phyloP scores from a whole-genome alignment of 2,329 filamentous ascomycete species.

The Fusarium devonianum region DNA sequence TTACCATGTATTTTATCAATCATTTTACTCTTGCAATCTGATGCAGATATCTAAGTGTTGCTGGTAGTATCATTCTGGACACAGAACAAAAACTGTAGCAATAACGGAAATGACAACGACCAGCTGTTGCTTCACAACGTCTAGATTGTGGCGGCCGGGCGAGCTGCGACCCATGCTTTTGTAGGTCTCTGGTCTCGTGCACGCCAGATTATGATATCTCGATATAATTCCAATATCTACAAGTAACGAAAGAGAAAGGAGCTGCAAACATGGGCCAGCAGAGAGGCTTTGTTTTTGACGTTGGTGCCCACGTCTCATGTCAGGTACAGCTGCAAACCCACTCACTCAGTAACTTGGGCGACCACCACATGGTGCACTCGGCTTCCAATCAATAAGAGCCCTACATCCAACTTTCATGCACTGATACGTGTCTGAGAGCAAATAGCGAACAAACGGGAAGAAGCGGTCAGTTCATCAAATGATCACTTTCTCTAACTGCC shows the following conservation, averaged over 20 bases:
- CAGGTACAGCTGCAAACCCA: not conserved
- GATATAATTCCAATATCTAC: no score
- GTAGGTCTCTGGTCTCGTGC: no score
- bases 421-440: slow-evolving; percentile 13
- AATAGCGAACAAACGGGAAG: no score
- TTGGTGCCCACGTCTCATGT: slow-evolving; percentile 7
- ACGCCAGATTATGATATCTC: no score
- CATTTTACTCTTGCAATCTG: no score
- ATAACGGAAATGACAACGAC: slow-evolving; percentile 11
- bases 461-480: no score
- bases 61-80: slow-evolving; percentile 15
- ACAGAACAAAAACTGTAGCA: slow-evolving; percentile 10
- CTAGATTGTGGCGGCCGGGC: slow-evolving; percentile 9
- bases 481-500: no score
- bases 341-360: not conserved
- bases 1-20: not conserved
- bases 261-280: no score
- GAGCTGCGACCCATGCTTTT: slow-evolving; percentile 3
- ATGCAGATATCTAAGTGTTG: no score
- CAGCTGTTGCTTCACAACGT: slow-evolving; percentile 17
- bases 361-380: slow-evolving; percentile 7
- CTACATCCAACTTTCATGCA: slow-evolving; percentile 10
- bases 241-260: not conserved
- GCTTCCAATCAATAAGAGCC: slow-evolving; percentile 16
- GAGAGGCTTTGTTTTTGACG: not conserved